Conservation (phyloP, 2,329 filamentous ascomycete species). For the Reticulascus tulasneorum region DNA sequence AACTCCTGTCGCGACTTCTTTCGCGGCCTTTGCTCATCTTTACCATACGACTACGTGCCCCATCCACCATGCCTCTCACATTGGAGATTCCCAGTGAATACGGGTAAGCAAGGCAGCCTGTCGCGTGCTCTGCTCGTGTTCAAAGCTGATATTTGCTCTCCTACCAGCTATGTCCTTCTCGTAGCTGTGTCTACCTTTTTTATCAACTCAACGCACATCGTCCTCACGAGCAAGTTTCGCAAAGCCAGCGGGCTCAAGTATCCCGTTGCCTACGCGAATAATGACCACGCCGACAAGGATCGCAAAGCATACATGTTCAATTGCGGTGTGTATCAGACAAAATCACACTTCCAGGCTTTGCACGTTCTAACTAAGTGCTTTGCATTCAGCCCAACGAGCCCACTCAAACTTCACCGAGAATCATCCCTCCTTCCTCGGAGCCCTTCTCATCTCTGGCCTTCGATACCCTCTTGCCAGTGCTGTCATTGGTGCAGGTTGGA, state of each 20-base stretch:
- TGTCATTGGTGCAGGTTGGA: conserved; percentile 48
- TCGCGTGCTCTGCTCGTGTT: not conserved
- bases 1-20: too few species aligned
- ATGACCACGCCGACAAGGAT: conserved; percentile 51
- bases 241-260: conserved; percentile 51
- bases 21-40: too few species aligned
- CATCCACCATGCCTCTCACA: conserved; percentile 36
- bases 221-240: conserved; percentile 45
- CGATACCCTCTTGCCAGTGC: conserved; percentile 48
- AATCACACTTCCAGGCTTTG: conserved; percentile 1
- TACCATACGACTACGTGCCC: not conserved
- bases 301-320: conserved; percentile 56
- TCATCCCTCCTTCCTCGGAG: conserved; percentile 46
- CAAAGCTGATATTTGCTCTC: not conserved
- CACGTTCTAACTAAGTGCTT: not conserved
- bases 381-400: conserved; percentile 49
- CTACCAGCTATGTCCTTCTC: conserved; percentile 58
- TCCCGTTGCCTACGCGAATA: conserved; percentile 52
- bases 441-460: conserved; percentile 53
- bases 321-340: conserved; percentile 43
- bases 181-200: conserved; percentile 54
- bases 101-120: conserved; percentile 34
- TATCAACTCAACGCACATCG: conserved; percentile 50
- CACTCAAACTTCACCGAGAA: conserved; percentile 64
- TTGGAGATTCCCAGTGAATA: conserved; percentile 46